Percentiles rank a stretch among this genome's conserved stretches.
Conservation (phyloP, 306 rosid genomes). For the Astragalus membranaceus region DNA sequence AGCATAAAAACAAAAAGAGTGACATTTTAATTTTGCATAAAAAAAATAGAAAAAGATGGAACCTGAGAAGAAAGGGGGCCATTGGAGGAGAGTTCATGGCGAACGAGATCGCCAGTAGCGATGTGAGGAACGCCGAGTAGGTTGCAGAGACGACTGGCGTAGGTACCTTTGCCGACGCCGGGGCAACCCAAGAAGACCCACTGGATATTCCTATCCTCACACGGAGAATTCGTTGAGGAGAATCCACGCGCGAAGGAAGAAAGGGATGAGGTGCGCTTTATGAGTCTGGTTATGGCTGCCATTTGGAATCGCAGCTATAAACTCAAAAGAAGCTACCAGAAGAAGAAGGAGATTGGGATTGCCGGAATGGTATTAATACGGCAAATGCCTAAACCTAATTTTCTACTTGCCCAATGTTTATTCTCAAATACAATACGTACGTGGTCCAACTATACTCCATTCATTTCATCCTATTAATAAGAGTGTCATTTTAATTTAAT, state of each 20-base stretch:
- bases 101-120: constrained; percentile 95
- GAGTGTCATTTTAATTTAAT: too few relatives aligned
- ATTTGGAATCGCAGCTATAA: constrained; percentile 26
- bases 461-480: too few relatives aligned
- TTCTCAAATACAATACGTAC: too few relatives aligned
- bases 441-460: too few relatives aligned
- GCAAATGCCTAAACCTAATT: neutral
- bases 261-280: constrained; percentile 33
- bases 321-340: neutral
- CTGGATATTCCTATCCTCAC: constrained; percentile 54
- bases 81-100: constrained; percentile 73
- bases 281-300: constrained; percentile 79
- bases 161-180: constrained; percentile 95
- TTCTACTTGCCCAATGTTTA: too few relatives aligned
- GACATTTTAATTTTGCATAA: neutral
- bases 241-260: constrained; percentile 27
- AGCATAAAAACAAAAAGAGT: neutral
- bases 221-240: constrained; percentile 20
- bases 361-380: neutral
- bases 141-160: constrained; percentile 73
- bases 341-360: neutral
- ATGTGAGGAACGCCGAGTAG: constrained; percentile 89
- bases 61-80: constrained; percentile 74
- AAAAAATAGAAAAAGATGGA: neutral
- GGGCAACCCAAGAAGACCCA: constrained; percentile 91